Percentiles rank a stretch among this genome's conserved stretches.
These are phyloP conservation scores for Barnettozyma pratensis DNA, from an alignment of 805 yeast genomes.

Conservation along the genomic window DNA sequence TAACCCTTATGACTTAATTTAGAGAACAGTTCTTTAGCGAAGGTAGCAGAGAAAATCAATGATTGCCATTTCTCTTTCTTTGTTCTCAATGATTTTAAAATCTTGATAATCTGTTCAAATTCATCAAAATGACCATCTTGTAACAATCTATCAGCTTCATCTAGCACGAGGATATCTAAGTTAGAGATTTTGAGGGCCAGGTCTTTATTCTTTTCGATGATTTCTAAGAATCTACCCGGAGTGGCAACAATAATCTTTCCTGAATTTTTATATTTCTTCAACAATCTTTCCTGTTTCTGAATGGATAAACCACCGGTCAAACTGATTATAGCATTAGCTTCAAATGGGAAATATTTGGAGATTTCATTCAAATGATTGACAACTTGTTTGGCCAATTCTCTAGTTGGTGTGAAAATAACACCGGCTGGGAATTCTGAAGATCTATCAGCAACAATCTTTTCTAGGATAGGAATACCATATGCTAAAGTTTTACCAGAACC, in stretches of 20 bases:
- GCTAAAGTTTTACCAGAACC: conserved; percentile 98
- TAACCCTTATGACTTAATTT: conserved; percentile 49
- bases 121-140: conserved; percentile 98
- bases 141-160: conserved; percentile 92
- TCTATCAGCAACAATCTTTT: conserved; percentile 39
- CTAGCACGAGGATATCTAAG: conserved; percentile 60
- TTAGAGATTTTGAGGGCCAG: conserved; percentile 36
- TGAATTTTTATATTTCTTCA: conserved; percentile 56
- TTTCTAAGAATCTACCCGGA: conserved; percentile 87
- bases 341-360: conserved; percentile 46
- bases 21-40: conserved; percentile 73
- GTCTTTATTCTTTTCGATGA: conserved; percentile 55
- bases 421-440: conserved; percentile 52
- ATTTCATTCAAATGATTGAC: conserved; percentile 65
- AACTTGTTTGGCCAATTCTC: conserved; percentile 95
- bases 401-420: conserved; percentile 86
- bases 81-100: conserved; percentile 49
- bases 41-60: conserved; percentile 92
- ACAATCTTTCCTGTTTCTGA: conserved; percentile 83
- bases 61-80: conserved; percentile 63
- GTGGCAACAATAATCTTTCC: conserved; percentile 82
- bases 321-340: conserved; percentile 57
- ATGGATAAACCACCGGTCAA: conserved; percentile 94
- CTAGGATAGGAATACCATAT: conserved; percentile 88
- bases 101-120: conserved; percentile 71